Conservation (phyloP, 2,329 filamentous ascomycete genomes). For the Colletotrichum melonis region DNA sequence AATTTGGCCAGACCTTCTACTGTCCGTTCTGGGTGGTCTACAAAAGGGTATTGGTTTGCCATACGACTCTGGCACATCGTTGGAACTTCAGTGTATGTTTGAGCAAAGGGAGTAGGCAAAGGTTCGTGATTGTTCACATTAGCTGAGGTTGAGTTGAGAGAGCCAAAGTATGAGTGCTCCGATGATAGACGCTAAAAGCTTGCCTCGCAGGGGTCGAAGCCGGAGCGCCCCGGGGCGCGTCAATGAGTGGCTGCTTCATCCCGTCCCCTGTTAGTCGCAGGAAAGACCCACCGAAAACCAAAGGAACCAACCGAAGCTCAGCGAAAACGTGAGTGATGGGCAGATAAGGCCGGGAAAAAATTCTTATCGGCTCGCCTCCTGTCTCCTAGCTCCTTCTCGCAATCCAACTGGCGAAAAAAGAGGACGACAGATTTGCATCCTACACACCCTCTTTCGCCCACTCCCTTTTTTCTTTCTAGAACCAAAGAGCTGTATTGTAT, state of each 20-base stretch:
- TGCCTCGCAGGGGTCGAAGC: background rate
- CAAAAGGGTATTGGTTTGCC: background rate
- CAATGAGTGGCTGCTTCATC: conserved; percentile 1
- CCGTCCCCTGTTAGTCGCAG: background rate
- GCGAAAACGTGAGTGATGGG: conserved; percentile 4
- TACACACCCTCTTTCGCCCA: background rate
- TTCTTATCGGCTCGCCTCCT: conserved; percentile 40
- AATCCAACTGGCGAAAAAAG: conserved; percentile 18
- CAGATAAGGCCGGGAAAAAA: conserved; percentile 31
- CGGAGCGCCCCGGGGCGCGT: conserved; percentile 2
- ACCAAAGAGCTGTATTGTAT: conserved; percentile 8
- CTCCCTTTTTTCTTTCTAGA: background rate
- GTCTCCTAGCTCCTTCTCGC: conserved; percentile 20
- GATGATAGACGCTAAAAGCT: background rate
- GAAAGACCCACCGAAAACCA: background rate
- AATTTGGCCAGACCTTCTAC: background rate
- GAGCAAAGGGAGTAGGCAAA: background rate
- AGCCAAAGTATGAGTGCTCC: background rate
- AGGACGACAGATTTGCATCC: background rate
- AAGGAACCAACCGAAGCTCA: conserved; percentile 7
- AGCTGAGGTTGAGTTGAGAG: background rate
- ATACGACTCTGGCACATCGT: background rate
- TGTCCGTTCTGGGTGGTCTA: background rate
- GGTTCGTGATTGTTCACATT: background rate
- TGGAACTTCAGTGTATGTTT: background rate